A percentile compares a stretch with the other conserved stretches of the same genome.
Evolutionary conservation across 371 early-diverging fungal genomes (phyloP).

Genomic region (Funneliformis caledonium): DNA sequence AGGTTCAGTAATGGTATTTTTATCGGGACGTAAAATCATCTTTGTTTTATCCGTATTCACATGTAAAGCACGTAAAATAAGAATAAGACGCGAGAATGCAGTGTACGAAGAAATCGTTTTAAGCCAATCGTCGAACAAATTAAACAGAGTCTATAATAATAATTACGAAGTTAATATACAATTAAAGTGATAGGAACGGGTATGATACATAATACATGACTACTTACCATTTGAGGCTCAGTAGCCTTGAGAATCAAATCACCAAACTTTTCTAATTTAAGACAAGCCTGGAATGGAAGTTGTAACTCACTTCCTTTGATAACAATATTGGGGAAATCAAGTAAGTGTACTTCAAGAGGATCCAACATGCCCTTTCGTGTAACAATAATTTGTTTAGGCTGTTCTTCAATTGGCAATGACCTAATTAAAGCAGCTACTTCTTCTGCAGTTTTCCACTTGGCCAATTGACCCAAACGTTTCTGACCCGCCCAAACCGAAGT

Average conservation of each 20-base stretch:
- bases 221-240: conserved; percentile 91
- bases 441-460: conserved; percentile 99
- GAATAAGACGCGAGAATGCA: conserved; percentile 95
- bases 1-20: conserved; percentile 89
- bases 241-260: conserved; percentile 96
- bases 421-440: conserved; percentile 99
- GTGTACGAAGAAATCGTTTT: conserved; percentile 94
- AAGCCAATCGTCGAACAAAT: conserved; percentile 96
- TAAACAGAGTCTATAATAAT: conserved; percentile 59
- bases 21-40: conserved; percentile 93
- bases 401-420: conserved; percentile 97
- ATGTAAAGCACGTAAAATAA: conserved; percentile 96
- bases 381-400: conserved; percentile 98
- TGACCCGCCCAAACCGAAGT: conserved; percentile 99
- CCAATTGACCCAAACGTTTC: conserved; percentile 97
- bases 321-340: conserved; percentile 98
- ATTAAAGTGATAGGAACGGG: background rate
- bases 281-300: conserved; percentile 96
- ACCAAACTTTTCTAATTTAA: conserved; percentile 98
- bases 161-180: background rate
- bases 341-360: conserved; percentile 93
- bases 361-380: conserved; percentile 99
- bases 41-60: conserved; percentile 96
- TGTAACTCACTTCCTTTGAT: conserved; percentile 97
- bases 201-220: no score